A percentile compares a stretch with the other conserved stretches of the same genome.
Conservation (phyloP, 805 yeast genomes). For the Brettanomyces custersianus region DNA sequence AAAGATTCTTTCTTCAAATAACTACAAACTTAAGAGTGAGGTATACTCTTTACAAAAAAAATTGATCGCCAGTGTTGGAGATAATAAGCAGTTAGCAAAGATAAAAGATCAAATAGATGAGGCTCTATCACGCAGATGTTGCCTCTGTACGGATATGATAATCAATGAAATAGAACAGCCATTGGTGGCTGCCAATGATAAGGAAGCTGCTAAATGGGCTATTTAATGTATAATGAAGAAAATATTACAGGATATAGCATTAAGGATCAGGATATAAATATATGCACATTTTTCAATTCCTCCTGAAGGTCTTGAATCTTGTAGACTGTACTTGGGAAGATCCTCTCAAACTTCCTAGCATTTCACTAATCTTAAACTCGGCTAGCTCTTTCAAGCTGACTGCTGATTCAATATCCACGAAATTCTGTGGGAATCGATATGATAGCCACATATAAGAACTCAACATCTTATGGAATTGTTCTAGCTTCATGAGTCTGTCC, state of each 20-base stretch:
- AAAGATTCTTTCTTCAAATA: slow-evolving; percentile 49
- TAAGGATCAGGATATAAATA: neutral
- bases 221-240: slow-evolving; percentile 19
- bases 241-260: neutral
- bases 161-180: slow-evolving; percentile 63
- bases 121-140: slow-evolving; percentile 55
- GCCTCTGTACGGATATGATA: slow-evolving; percentile 66
- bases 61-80: slow-evolving; percentile 29
- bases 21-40: slow-evolving; percentile 55
- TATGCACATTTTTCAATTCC: slow-evolving; percentile 1
- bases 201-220: slow-evolving; percentile 40
- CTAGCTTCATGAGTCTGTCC: slow-evolving; percentile 33
- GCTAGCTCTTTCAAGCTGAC: slow-evolving; percentile 57
- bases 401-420: slow-evolving; percentile 72
- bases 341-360: slow-evolving; percentile 28
- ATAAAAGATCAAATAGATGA: slow-evolving; percentile 44
- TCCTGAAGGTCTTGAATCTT: slow-evolving; percentile 13
- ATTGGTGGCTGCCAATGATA: slow-evolving; percentile 33
- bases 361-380: slow-evolving; percentile 51
- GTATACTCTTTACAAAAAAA: slow-evolving; percentile 45
- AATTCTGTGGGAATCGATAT: slow-evolving; percentile 76
- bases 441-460: slow-evolving; percentile 77
- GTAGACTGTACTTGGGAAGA: slow-evolving; percentile 8
- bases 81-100: slow-evolving; percentile 20
- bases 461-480: slow-evolving; percentile 58